A percentile compares a stretch with the other conserved stretches of the same genome.
Evolutionary conservation across 2,329 filamentous ascomycete species (phyloP).

Genomic region (Stagonosporopsis tanaceti): DNA sequence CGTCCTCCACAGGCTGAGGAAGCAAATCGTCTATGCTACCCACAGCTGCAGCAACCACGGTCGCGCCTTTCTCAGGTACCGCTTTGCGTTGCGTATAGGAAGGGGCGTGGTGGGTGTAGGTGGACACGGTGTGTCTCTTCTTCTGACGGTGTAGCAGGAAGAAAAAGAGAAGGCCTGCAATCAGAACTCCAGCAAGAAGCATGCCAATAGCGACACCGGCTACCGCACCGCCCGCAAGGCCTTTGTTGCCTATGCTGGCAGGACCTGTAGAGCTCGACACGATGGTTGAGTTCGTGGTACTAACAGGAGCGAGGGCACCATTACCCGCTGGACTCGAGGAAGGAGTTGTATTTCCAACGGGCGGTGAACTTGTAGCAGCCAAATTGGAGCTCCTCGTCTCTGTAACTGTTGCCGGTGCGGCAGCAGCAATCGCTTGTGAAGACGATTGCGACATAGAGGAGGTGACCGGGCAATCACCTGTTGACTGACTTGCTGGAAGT

Average conservation of each 20-base stretch:
- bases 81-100: background rate
- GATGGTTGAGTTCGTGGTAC: too few species aligned
- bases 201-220: slow-evolving; percentile 33
- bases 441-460: too few species aligned
- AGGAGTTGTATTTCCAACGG: background rate
- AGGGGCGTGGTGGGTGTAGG: background rate
- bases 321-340: background rate
- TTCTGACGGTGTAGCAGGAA: slow-evolving; percentile 26
- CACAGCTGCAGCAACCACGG: background rate
- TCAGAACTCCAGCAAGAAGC: slow-evolving; percentile 25
- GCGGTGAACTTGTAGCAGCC: background rate
- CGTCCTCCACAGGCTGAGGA: slow-evolving; percentile 34
- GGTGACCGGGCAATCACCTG: background rate
- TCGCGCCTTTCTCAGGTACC: slow-evolving; percentile 6
- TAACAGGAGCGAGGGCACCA: background rate
- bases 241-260: background rate
- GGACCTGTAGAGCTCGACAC: background rate
- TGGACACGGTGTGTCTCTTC: background rate
- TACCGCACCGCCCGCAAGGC: slow-evolving; percentile 22
- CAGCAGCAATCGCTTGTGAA: too few species aligned
- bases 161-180: slow-evolving; percentile 22
- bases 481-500: background rate
- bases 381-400: background rate
- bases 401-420: background rate
- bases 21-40: slow-evolving; percentile 25